These are phyloP conservation scores for Poa annua DNA, from an alignment of 176 grass and related monocot species.

Conservation along the genomic window DNA sequence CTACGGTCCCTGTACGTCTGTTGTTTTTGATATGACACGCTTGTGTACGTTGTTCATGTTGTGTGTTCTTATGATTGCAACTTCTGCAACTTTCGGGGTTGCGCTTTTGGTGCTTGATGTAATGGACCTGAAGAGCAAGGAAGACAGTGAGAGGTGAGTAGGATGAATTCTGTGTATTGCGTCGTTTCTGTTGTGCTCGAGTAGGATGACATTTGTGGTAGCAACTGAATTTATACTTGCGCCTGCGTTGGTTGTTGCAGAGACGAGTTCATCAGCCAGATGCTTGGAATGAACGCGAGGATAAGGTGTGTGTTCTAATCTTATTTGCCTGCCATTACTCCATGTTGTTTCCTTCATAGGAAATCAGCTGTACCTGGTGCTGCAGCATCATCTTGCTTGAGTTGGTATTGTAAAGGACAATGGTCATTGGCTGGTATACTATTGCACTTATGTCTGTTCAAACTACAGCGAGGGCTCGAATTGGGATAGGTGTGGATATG, in stretches of 20 bases:
- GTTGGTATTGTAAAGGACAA: background rate
- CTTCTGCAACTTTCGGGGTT: slow-evolving; percentile 25
- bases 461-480: background rate
- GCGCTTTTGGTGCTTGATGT: slow-evolving; percentile 23
- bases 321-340: background rate
- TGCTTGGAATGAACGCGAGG: slow-evolving; percentile 67
- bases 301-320: slow-evolving; percentile 57
- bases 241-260: slow-evolving; percentile 39
- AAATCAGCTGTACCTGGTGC: background rate
- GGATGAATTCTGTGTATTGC: background rate
- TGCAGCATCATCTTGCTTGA: background rate
- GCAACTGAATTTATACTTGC: background rate
- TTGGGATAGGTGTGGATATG: slow-evolving; percentile 1
- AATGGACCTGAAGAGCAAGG: slow-evolving; percentile 47
- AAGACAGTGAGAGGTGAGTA: slow-evolving; percentile 47
- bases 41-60: slow-evolving; percentile 15
- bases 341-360: background rate
- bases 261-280: slow-evolving; percentile 67
- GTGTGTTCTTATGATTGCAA: slow-evolving; percentile 21
- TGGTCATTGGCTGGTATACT: background rate
- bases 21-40: slow-evolving; percentile 14
- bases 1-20: background rate
- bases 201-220: background rate
- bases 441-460: background rate
- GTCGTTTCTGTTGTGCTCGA: background rate